Evolutionary conservation across 2,329 filamentous ascomycete species (phyloP).

Genomic region (Microsporum audouinii): DNA sequence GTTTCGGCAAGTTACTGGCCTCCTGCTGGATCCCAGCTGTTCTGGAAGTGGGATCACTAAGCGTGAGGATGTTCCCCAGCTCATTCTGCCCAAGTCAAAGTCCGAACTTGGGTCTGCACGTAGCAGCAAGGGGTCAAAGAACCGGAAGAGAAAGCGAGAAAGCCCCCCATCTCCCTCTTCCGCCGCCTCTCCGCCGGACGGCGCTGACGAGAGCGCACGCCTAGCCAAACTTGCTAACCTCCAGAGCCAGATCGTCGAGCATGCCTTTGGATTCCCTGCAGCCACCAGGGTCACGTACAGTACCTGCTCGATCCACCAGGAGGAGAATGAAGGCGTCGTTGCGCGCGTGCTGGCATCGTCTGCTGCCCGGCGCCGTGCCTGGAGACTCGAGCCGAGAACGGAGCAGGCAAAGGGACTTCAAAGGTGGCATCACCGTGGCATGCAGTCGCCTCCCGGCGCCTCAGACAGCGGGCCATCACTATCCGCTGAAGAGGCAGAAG

Average conservation of each 20-base stretch:
- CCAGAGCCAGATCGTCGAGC: conserved; percentile 68
- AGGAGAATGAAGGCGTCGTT: conserved; percentile 85
- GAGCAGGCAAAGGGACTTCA: conserved; percentile 67
- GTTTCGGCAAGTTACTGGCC: conserved; percentile 60
- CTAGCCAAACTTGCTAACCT: conserved; percentile 66
- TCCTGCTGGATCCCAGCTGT: conserved; percentile 87
- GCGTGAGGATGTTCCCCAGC: conserved; percentile 61
- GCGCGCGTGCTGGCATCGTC: conserved; percentile 56
- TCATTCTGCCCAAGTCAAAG: conserved; percentile 45
- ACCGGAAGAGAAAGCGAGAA: conserved; percentile 31
- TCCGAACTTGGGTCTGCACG: conserved; percentile 8
- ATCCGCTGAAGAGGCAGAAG: conserved; percentile 46
- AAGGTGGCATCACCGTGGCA: conserved; percentile 60
- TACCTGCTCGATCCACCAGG: conserved; percentile 76
- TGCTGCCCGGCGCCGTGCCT: conserved; percentile 55
- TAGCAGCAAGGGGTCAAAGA: conserved; percentile 27
- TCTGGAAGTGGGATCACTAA: conserved; percentile 92
- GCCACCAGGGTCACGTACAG: conserved; percentile 76
- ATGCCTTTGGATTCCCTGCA: conserved; percentile 70
- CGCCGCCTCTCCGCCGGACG: conserved; percentile 11
- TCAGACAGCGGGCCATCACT: conserved; percentile 12
- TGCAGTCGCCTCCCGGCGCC: conserved; percentile 14
- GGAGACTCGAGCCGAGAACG: conserved; percentile 61
- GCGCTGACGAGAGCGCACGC: conserved; percentile 42
- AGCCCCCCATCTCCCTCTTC: conserved; percentile 22